Evolutionary conservation across 2,329 filamentous ascomycete genomes (phyloP).

Genomic region (Sarocladium kiliense): DNA sequence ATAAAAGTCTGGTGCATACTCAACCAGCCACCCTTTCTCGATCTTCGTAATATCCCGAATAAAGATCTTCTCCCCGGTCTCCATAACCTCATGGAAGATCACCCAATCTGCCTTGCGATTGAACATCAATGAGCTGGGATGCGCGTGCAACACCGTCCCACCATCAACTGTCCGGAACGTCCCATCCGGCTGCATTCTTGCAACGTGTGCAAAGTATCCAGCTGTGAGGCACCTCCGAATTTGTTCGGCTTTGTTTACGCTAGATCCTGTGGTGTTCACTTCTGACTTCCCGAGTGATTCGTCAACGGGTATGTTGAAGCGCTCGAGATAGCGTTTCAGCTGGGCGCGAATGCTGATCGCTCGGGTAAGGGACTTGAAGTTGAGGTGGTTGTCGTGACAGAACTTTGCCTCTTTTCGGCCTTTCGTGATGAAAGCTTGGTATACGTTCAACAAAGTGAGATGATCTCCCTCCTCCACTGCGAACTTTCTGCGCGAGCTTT

Average conservation of each 20-base stretch:
- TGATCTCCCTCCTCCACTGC: constrained; percentile 93
- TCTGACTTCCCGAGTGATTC: constrained; percentile 45
- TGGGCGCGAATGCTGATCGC: constrained; percentile 85
- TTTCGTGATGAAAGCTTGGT: constrained; percentile 77
- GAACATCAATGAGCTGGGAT: constrained; percentile 92
- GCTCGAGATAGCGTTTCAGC: constrained; percentile 79
- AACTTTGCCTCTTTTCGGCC: constrained; percentile 81
- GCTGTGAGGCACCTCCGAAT: constrained; percentile 81
- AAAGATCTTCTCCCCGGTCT: constrained; percentile 82
- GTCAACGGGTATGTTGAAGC: constrained; percentile 68
- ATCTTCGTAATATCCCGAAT: constrained; percentile 92
- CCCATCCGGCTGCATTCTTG: constrained; percentile 89
- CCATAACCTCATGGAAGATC: constrained; percentile 88
- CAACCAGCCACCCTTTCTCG: constrained; percentile 84
- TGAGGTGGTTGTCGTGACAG: constrained; percentile 81
- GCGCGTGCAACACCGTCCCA: constrained; percentile 72
- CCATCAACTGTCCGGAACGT: constrained; percentile 83
- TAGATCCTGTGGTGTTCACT: constrained; percentile 15
- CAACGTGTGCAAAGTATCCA: constrained; percentile 90
- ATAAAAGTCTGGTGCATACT: constrained; percentile 85
- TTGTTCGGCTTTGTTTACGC: constrained; percentile 53
- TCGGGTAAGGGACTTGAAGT: constrained; percentile 76
- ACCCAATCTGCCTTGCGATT: constrained; percentile 97
- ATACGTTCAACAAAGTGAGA: constrained; percentile 88
- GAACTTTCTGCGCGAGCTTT: constrained; percentile 73